Evolutionary conservation across 371 early-diverging fungal species (phyloP), one percentile per base, ranked within the genome.

Genomic region (Rhizopus delemar): DNA sequence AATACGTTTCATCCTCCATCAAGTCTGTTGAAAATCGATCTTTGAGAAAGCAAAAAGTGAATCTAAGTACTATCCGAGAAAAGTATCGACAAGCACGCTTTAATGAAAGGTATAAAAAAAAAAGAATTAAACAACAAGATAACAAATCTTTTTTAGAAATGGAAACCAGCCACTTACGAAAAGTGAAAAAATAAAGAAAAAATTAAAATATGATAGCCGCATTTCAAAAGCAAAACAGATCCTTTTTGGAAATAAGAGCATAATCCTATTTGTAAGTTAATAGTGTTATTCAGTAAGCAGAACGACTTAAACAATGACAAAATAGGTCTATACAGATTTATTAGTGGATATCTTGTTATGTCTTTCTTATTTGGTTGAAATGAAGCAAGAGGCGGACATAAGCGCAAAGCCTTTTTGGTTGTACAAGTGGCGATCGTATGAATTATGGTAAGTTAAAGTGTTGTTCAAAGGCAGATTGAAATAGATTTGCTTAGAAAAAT

Each of bases 361-460:
- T 61, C 62, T 83, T 16, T 74, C 87, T 12, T 90, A 90, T 62
- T 63, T 89, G 11, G 71, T 82, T 8, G 90, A 90, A 46, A 77
- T 86, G 51, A 83, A 89, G 62, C 76, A 74, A 56, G 80, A 83
- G 28, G 71, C 73, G 32, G 71, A 68, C 62, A 71, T 72, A 35
- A 70, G 69, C 41, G 65, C 70, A 8, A 45, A 65, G 4, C 90
- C 90, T 22, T 58, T 58, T 3, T 88, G 85, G 84, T 63, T 90
- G 41, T 88, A 80, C 68, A 82, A 82, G 39, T 71, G 79, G 59
- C 74, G 88, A 58, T 82, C 81, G 1, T 61, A 68, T 46, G 69
- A 71, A 32, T 66, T 86, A 11, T 87, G 86, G 81, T 72, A 70
- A 41, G 31, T 38, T 3, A 28, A 12, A 64, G 51, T 55, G 62